Evolutionary conservation across 371 early-diverging fungal species (phyloP).

Genomic region (Blastocladiella emersonii): DNA sequence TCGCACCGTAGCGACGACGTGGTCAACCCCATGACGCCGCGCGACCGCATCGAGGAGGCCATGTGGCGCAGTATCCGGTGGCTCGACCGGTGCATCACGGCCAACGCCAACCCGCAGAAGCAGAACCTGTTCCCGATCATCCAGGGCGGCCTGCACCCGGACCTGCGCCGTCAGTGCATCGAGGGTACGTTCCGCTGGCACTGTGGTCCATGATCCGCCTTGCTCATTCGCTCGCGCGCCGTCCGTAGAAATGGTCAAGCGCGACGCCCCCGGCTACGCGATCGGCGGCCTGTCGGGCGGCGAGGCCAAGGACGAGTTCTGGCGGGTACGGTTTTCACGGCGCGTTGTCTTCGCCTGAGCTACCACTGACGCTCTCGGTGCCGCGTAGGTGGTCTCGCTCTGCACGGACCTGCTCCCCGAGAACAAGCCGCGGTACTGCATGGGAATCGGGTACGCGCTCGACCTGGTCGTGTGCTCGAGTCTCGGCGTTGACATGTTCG

Average conservation of each 20-base stretch:
- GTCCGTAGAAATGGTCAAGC: slow-evolving; percentile 59
- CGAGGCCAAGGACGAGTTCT: slow-evolving; percentile 86
- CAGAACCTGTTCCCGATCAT: slow-evolving; percentile 94
- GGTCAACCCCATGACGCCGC: slow-evolving; percentile 69
- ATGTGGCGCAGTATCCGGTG: slow-evolving; percentile 89
- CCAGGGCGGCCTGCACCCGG: slow-evolving; percentile 77
- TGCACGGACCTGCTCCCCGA: slow-evolving; percentile 76
- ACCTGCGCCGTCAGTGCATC: slow-evolving; percentile 60
- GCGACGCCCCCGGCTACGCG: slow-evolving; percentile 82
- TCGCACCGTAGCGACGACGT: too few relatives aligned
- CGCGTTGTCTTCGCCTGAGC: too few relatives aligned
- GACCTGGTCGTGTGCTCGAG: slow-evolving; percentile 88
- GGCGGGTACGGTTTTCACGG: slow-evolving; percentile 47
- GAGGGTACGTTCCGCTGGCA: slow-evolving; percentile 17
- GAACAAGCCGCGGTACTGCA: slow-evolving; percentile 85
- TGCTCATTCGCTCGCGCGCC: too few relatives aligned
- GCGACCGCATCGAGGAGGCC: slow-evolving; percentile 78
- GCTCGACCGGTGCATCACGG: slow-evolving; percentile 84
- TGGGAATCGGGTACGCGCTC: slow-evolving; percentile 93
- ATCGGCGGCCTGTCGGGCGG: slow-evolving; percentile 94
- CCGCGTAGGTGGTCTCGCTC: slow-evolving; percentile 24
- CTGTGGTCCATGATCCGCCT: too few relatives aligned
- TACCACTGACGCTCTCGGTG: too few relatives aligned
- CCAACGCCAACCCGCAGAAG: slow-evolving; percentile 51
- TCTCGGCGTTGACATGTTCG: slow-evolving; percentile 92